Conservation (phyloP, 768 basidiomycete genomes). For the Xerocomellus amylosporus region DNA sequence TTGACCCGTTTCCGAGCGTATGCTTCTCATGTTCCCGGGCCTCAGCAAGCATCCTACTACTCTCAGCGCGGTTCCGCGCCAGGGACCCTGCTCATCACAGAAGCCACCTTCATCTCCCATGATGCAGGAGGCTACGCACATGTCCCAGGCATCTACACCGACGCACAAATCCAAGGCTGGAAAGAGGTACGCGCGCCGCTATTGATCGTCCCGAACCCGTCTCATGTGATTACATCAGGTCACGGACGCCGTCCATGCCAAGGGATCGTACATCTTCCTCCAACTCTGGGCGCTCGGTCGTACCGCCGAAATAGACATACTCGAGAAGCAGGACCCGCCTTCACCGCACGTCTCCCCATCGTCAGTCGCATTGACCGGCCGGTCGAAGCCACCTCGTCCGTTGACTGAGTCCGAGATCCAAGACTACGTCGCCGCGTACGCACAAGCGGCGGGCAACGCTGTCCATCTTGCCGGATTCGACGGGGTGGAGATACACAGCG, state of each 20-base stretch:
- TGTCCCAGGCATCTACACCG: no score
- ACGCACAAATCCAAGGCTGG: background rate
- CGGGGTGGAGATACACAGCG: conserved; percentile 41
- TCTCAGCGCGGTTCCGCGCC: conserved; percentile 43
- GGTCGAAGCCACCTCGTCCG: conserved; percentile 14
- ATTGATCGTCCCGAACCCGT: conserved; percentile 3
- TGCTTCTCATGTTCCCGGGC: conserved; percentile 34
- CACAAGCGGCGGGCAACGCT: conserved; percentile 33
- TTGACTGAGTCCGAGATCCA: conserved; percentile 33
- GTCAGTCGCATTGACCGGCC: conserved; percentile 20
- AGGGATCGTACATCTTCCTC: background rate
- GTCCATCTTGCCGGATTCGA: conserved; percentile 10
- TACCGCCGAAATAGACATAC: conserved; percentile 32
- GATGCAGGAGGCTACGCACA: no score
- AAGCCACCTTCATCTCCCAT: no score
- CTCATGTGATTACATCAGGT: conserved; percentile 35
- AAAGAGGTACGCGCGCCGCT: background rate
- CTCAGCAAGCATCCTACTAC: conserved; percentile 43
- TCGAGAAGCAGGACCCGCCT: conserved; percentile 36
- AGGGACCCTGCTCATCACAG: conserved; percentile 32
- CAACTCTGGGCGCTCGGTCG: conserved; percentile 48
- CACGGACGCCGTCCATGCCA: conserved; percentile 28
- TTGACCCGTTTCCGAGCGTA: conserved; percentile 46
- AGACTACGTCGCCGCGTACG: conserved; percentile 29
- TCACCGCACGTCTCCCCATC: conserved; percentile 37